Evolutionary conservation across 495 filamentous ascomycete species (phyloP).

Genomic region (Penicillium angulare): DNA sequence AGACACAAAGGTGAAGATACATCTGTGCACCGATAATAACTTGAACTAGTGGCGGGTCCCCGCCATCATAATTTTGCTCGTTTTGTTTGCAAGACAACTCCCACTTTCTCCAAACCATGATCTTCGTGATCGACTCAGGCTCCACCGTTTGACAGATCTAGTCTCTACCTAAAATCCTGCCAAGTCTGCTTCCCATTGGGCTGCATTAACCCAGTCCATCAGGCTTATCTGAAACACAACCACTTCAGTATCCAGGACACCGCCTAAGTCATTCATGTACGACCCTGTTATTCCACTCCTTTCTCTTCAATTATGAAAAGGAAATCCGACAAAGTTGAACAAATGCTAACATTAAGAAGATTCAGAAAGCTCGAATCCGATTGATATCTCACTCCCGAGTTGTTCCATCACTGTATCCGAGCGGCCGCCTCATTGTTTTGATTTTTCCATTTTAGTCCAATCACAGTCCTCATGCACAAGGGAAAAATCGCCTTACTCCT

Average conservation of each 20-base stretch:
- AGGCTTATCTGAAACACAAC: not conserved
- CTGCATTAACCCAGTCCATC: not conserved
- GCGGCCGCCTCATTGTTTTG: too few relatives aligned
- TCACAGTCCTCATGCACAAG: not conserved
- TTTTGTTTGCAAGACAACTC: too few relatives aligned
- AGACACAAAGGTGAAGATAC: too few relatives aligned
- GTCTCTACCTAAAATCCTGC: not conserved
- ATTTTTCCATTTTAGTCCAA: not conserved
- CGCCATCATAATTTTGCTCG: too few relatives aligned
- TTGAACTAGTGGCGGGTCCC: too few relatives aligned
- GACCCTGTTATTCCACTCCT: not conserved
- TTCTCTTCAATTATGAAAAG: too few relatives aligned
- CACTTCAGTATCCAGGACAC: not conserved
- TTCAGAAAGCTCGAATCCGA: not conserved
- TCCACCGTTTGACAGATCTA: too few relatives aligned
- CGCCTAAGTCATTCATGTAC: not conserved
- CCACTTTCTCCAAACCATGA: not conserved
- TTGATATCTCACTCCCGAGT: not conserved
- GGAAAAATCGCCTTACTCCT: not conserved
- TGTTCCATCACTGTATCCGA: not conserved
- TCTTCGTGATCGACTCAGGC: not conserved
- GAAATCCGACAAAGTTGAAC: not conserved
- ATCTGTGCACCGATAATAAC: too few relatives aligned
- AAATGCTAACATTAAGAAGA: not conserved
- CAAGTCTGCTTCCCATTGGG: not conserved